Base-by-base conservation (phyloP, 139 green algal genomes). In the Chlamydomonas applanata region DNA sequence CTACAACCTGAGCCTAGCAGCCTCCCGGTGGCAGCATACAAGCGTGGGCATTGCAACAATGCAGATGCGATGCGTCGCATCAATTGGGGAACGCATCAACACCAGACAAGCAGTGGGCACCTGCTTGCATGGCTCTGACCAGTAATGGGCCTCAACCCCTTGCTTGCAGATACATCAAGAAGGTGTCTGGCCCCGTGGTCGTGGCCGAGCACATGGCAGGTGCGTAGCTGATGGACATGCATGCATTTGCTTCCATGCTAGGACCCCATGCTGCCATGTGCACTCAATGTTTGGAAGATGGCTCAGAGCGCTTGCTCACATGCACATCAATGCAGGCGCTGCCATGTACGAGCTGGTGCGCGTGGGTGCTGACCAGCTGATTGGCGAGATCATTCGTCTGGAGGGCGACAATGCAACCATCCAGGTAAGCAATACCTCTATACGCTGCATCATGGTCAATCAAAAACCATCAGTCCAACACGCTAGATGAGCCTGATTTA, bases 271-370 rank as follows among this genome's bases (percentile, higher is more conserved):
- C n/a, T n/a, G n/a, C n/a, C n/a, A n/a, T n/a, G n/a, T n/a, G n/a
- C n/a, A n/a, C n/a, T n/a, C n/a, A n/a, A n/a, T n/a, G n/a, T n/a
- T n/a, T n/a, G n/a, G n/a, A n/a, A n/a, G n/a, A n/a, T n/a, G n/a
- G n/a, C n/a, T n/a, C n/a, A n/a, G n/a, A 64, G 7, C 56, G 56
- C 27, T 36, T 53, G 34, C 30, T 32, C 19, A 7, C 54, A 62
- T 27, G 9, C n/a, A 62, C 54, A 4, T 9, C n/a, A 9, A 29
- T 62, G 14, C 27, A 73, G 77, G 95, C 17, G 85, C 91, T 27
- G 95, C 95, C 22, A 99, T 99, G 96, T 99, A 99, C 83, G 96
- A 99, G 90, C 90, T 99, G 29, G 94, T 99, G 24, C 91, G 96
- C 33, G 96, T 99, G 33, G 96, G 96, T 19, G 59, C 84, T 9